Evolutionary conservation across 495 filamentous ascomycete genomes (phyloP).

Genomic region (Aspergillus wentii): DNA sequence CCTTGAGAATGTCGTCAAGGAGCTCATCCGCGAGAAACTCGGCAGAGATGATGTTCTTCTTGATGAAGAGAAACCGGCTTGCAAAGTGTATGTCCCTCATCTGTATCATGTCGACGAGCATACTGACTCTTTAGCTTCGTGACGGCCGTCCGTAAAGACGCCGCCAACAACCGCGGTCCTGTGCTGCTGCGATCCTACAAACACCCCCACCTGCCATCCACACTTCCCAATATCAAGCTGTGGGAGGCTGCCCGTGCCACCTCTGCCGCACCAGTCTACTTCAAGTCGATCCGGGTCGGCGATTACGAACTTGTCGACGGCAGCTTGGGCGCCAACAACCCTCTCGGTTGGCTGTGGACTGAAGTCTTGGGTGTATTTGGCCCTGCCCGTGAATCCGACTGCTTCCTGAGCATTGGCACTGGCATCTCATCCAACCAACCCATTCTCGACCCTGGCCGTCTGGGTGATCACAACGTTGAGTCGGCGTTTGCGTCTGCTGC

Average conservation of each 20-base stretch:
- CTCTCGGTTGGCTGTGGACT: slow-evolving; percentile 12
- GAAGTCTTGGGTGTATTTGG: slow-evolving; percentile 9
- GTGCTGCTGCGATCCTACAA: slow-evolving; percentile 11
- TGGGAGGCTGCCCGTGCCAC: slow-evolving; percentile 39
- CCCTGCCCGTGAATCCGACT: slow-evolving; percentile 5
- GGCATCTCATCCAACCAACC: slow-evolving; percentile 6
- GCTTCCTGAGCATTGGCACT: slow-evolving; percentile 13
- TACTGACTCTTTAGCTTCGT: slow-evolving; percentile 5
- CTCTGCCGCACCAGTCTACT: slow-evolving; percentile 34
- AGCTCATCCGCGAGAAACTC: slow-evolving; percentile 12
- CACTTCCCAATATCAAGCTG: slow-evolving; percentile 16
- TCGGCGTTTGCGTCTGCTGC: slow-evolving; percentile 3
- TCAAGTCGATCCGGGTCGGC: slow-evolving; percentile 26
- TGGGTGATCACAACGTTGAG: slow-evolving; percentile 1
- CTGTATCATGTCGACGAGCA: no score
- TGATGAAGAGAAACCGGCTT: slow-evolving; percentile 3
- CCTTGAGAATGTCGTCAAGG: slow-evolving; percentile 13
- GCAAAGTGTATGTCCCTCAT: slow-evolving; percentile 8
- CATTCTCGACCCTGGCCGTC: slow-evolving; percentile 3
- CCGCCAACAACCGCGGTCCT: slow-evolving; percentile 6
- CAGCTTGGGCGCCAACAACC: slow-evolving; percentile 18
- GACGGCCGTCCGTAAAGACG: slow-evolving; percentile 3
- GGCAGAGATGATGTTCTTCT: slow-evolving; percentile 3
- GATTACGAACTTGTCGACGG: slow-evolving; percentile 10
- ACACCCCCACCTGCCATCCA: neutral